Base-by-base conservation (phyloP, 805 yeast species). In the Zygoascus ofunaensis region DNA sequence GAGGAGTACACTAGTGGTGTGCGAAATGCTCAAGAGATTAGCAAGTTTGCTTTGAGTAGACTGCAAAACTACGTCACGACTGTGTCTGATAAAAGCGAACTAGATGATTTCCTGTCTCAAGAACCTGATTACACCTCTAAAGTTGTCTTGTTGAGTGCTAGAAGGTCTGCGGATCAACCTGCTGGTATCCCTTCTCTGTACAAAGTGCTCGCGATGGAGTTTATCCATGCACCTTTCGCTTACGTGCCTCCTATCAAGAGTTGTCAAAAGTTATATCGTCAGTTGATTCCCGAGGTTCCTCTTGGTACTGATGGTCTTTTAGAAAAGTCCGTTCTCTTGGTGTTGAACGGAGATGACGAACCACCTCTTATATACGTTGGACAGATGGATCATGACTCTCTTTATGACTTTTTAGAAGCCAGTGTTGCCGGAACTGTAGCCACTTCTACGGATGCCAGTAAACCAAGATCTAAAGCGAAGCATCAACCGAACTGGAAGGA, bases 151-250 rank as follows among this genome's bases (percentile, higher is more conserved):
- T 53, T 58, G 3, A 55, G 57, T 14, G 56, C 56, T 26, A 47
- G 54, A 42, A 56, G 55, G 50, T 36, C 56, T 23, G 3, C 23
- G 14, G 26, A 21, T 20, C 39, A 45, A 12, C 5, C 34, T 7
- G 12, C 34, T 34, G 47, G 53, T 15, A 50, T 56, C 15, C 60
- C 63, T 10, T 59, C 64, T 5, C 44, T 61, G 17, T 46, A 56
- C 50, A 58, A 58, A 50, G 55, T 51, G 10, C 50, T 62, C 37
- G 57, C 63, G 28, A 51, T 50, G 7, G 60, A 60, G 45, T 59
- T 55, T 45, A 50, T 58, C 34, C 49, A 50, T 24, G 37, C 54
- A 39, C 44, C 52, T n/a, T 61, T 62, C 38, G 64, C 53, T 20
- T 52, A 48, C 32, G 48, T 58, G 2, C 41, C 45, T 17, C 55